Percentiles rank a stretch among this genome's conserved stretches.
Evolutionary conservation across 208 protist genomes (phyloP).

Genomic region (Trypanosoma caninum): DNA sequence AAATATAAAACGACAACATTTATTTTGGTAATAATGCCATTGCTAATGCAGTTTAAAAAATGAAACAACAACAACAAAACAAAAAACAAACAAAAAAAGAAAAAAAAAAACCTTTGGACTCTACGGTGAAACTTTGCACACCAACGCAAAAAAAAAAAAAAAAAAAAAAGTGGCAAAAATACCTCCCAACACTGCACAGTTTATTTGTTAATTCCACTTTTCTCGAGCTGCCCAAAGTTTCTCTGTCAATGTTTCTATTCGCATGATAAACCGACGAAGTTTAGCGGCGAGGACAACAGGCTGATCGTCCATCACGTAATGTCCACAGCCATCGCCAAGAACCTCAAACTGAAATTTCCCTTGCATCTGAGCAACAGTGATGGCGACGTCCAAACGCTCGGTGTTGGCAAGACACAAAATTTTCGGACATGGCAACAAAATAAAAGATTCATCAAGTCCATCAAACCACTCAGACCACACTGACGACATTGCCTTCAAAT

Average conservation of each 20-base stretch:
- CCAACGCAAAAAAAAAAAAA: not conserved
- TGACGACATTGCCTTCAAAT: slow-evolving; percentile 54
- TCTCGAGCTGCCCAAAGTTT: slow-evolving; percentile 24
- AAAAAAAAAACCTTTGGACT: slow-evolving; percentile 3
- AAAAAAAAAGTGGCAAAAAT: not conserved
- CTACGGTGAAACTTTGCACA: too few relatives aligned
- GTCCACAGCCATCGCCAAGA: slow-evolving; percentile 76
- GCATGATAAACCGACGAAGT: slow-evolving; percentile 56
- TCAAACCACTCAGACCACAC: slow-evolving; percentile 90
- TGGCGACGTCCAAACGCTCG: slow-evolving; percentile 83
- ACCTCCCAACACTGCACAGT: slow-evolving; percentile 94
- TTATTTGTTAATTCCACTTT: slow-evolving; percentile 97
- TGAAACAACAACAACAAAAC: not conserved
- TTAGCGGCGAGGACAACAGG: slow-evolving; percentile 50
- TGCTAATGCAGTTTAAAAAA: not conserved
- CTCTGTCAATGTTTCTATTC: slow-evolving; percentile 48
- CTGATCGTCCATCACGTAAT: slow-evolving; percentile 92
- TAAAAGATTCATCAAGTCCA: slow-evolving; percentile 78
- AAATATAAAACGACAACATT: not conserved
- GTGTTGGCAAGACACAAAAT: slow-evolving; percentile 86
- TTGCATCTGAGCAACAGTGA: slow-evolving; percentile 93
- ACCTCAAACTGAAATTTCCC: slow-evolving; percentile 93
- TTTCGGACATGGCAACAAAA: slow-evolving; percentile 69
- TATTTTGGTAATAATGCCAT: not conserved
- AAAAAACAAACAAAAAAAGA: not conserved